Base-by-base conservation (phyloP, 202 grass and related monocot genomes). In the Digitaria exilis region DNA sequence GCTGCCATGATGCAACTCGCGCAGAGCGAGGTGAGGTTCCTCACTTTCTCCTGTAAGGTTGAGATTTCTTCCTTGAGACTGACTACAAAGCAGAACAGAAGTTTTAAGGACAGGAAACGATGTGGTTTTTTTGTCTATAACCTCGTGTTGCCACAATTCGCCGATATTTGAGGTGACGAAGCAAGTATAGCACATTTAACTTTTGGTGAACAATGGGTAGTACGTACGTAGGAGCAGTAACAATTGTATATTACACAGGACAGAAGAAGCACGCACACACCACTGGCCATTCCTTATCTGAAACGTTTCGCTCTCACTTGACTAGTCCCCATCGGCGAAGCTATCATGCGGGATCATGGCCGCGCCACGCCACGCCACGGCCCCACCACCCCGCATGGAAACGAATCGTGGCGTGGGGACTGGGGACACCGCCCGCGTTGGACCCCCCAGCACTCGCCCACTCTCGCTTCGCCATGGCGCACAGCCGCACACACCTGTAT, bases 241-340 rank as follows among this genome's bases (percentile, higher is more conserved):
- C 26, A 45, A 35, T 17, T 21, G 24, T 39, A 8, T 30, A 56
- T 5, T 29, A 42, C 13, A 56, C 50, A 58, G 37, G 31, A 30
- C 1, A 71, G 22, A 48, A 48, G 44, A 16, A 57, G 25, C 57
- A 19, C 29, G 19, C 45, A 35, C 66, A 50, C 66, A 49, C 54
- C 77, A 81, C 25, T 35, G 28, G 19, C 62, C 76, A 75, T 48
- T 51, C 76, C 69, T 72, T 76, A 46, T 57, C 45, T 30, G 46
- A 24, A 63, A 65, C 76, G 76, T 62, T 62, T 64, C 77, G 13
- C 71, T 69, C 77, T 75, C 83, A 49, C 66, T n/a, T 44, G 81
- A 48, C 56, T 15, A 39, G 82, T 89, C 77, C 11, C 31, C 77
- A 19, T 85, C 82, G 32, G 12, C 45, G 35, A 71, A 81, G 71